phyloP scores from a whole-genome alignment of 768 basidiomycete species.

The Leccinum incarnatum region DNA sequence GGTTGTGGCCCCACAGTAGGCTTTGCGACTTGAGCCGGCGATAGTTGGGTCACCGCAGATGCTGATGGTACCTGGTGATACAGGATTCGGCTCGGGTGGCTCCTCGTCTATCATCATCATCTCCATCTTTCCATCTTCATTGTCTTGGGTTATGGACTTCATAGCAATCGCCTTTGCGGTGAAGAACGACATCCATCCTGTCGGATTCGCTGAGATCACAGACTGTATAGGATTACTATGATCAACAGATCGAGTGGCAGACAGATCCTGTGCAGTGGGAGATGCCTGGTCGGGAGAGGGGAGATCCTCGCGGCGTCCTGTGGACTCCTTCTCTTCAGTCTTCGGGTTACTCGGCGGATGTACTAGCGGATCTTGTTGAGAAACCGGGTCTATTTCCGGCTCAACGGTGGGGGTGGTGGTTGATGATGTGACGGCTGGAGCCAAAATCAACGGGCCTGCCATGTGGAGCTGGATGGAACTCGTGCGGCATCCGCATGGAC shows the following conservation, averaged over 20 bases:
- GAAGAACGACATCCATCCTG: conserved; percentile 62
- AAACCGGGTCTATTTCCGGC: conserved; percentile 9
- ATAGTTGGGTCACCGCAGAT: conserved; percentile 12
- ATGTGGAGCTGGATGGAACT: conserved; percentile 35
- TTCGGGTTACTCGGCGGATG: background rate
- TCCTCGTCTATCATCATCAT: conserved; percentile 76
- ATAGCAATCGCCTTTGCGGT: conserved; percentile 45
- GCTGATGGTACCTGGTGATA: conserved; percentile 7
- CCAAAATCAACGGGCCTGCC: conserved; percentile 70
- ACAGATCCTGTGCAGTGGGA: conserved; percentile 8
- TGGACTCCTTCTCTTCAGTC: background rate
- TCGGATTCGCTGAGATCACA: conserved; percentile 47
- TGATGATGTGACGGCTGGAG: conserved; percentile 37
- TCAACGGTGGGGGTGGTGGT: conserved; percentile 7
- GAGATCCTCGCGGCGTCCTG: background rate
- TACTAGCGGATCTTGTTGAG: conserved; percentile 10
- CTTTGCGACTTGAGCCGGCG: conserved; percentile 16
- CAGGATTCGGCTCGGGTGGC: conserved; percentile 6
- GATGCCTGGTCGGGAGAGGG: background rate
- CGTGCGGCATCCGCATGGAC: conserved; percentile 3
- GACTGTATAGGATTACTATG: conserved; percentile 51
- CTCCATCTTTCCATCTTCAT: conserved; percentile 65
- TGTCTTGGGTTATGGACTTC: conserved; percentile 48
- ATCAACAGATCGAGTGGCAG: conserved; percentile 8
- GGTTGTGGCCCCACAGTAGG: conserved; percentile 4